These are phyloP conservation scores for Trichoderma harzianum DNA, from an alignment of 2,329 filamentous ascomycete species.

Conservation along the genomic window DNA sequence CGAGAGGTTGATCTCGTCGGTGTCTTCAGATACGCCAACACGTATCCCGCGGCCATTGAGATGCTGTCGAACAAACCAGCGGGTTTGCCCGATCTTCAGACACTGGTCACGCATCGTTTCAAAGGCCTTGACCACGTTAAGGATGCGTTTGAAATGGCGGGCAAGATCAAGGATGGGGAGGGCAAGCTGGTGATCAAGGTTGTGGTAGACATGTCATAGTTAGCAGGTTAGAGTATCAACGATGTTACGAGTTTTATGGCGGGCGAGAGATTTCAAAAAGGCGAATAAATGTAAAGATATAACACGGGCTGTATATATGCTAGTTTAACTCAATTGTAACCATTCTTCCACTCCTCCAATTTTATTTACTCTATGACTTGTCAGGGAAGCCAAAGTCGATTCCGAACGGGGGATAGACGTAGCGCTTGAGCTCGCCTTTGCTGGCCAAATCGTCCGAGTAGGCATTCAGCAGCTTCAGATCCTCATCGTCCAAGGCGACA, in stretches of 20 bases:
- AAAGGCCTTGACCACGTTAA: slow-evolving; percentile 59
- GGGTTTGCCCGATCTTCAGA: slow-evolving; percentile 60
- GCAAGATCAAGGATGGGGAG: slow-evolving; percentile 63
- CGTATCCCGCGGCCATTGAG: slow-evolving; percentile 58
- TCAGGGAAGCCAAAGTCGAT: slow-evolving; percentile 71
- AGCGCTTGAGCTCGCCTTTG: slow-evolving; percentile 55
- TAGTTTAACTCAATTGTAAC: neutral
- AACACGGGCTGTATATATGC: neutral
- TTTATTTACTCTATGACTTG: slow-evolving; percentile 39
- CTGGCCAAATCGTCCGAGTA: slow-evolving; percentile 51
- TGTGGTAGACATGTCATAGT: slow-evolving; percentile 49
- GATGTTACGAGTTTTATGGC: neutral
- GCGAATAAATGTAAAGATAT: neutral
- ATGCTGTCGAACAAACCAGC: slow-evolving; percentile 47
- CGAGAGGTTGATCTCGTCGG: slow-evolving; percentile 70
- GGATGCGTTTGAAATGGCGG: slow-evolving; percentile 72
- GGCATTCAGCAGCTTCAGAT: slow-evolving; percentile 56
- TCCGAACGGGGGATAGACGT: slow-evolving; percentile 67
- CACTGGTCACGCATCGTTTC: slow-evolving; percentile 69
- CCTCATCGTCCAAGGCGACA: slow-evolving; percentile 61
- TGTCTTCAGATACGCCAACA: slow-evolving; percentile 72
- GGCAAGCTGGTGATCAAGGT: slow-evolving; percentile 74
- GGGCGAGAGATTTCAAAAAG: neutral
- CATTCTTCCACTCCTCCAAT: neutral
- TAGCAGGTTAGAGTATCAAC: slow-evolving; percentile 4